A percentile compares a stretch with the other conserved stretches of the same genome.
Evolutionary conservation across 768 basidiomycete species (phyloP).

Genomic region (Pleurotus citrinopileatus): DNA sequence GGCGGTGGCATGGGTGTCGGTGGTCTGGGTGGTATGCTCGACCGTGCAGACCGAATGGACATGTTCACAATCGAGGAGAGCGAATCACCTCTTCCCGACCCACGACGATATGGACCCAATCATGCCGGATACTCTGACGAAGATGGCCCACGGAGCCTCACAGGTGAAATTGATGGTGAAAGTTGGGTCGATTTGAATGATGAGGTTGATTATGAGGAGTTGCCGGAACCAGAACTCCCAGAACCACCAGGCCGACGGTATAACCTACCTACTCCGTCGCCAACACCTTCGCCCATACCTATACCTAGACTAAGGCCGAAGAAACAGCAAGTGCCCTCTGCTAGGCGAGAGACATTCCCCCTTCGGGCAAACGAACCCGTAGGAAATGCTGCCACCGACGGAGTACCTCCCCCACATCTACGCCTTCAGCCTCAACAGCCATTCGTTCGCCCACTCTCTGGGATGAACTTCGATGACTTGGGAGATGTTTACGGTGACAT

Average conservation of each 20-base stretch:
- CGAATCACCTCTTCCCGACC: slow-evolving; percentile 47
- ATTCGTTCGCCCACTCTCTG: slow-evolving; percentile 74
- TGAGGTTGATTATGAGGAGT: slow-evolving; percentile 12
- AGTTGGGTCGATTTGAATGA: slow-evolving; percentile 59
- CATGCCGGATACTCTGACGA: slow-evolving; percentile 25
- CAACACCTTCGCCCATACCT: slow-evolving; percentile 31
- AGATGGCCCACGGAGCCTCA: slow-evolving; percentile 18
- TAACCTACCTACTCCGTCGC: background rate
- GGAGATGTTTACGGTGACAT: slow-evolving; percentile 68
- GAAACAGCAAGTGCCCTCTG: slow-evolving; percentile 26
- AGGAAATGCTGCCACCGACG: slow-evolving; percentile 25
- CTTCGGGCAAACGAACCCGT: slow-evolving; percentile 35
- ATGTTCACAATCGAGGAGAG: slow-evolving; percentile 10
- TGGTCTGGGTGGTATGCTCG: slow-evolving; percentile 5
- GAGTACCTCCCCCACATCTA: slow-evolving; percentile 61
- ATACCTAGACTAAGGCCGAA: slow-evolving; percentile 35
- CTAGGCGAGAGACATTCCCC: slow-evolving; percentile 64
- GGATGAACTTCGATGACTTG: slow-evolving; percentile 63
- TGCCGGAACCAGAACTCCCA: background rate
- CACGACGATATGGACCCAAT: slow-evolving; percentile 53
- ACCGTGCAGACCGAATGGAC: slow-evolving; percentile 6
- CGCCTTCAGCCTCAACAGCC: slow-evolving; percentile 67
- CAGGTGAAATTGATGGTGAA: slow-evolving; percentile 28
- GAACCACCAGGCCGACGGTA: background rate
- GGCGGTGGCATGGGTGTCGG: slow-evolving; percentile 8